phyloP scores from a whole-genome alignment of 2,329 filamentous ascomycete species.

The Epichloe coenophiala region DNA sequence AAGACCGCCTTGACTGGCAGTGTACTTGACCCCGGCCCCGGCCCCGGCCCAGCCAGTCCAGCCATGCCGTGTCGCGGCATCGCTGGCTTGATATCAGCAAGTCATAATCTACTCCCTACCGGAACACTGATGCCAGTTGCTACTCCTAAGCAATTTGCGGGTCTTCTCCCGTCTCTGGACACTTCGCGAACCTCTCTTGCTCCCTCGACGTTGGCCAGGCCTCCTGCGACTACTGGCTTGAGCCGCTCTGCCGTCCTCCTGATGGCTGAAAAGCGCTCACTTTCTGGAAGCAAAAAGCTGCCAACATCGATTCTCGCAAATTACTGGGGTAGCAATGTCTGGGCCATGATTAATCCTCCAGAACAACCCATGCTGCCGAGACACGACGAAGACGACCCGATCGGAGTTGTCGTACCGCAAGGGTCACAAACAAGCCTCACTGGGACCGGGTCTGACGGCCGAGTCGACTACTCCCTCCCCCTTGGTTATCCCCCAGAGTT shows the following conservation, averaged over 20 bases:
- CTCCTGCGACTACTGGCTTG: slow-evolving; percentile 71
- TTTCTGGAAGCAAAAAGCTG: slow-evolving; percentile 56
- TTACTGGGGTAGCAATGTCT: slow-evolving; percentile 81
- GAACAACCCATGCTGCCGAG: slow-evolving; percentile 18
- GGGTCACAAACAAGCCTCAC: slow-evolving; percentile 14
- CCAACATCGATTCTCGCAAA: slow-evolving; percentile 84
- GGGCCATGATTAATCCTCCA: slow-evolving; percentile 30
- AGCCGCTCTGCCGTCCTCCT: slow-evolving; percentile 76
- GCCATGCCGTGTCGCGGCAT: slow-evolving; percentile 49
- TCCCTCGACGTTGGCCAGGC: slow-evolving; percentile 68
- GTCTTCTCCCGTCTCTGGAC: slow-evolving; percentile 28
- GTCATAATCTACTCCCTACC: slow-evolving; percentile 59
- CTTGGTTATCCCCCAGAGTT: slow-evolving; percentile 69
- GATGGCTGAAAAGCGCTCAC: slow-evolving; percentile 59
- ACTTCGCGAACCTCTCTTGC: slow-evolving; percentile 52
- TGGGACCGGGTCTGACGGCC: slow-evolving; percentile 14
- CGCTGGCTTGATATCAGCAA: slow-evolving; percentile 73
- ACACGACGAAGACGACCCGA: slow-evolving; percentile 25
- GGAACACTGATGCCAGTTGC: slow-evolving; percentile 17
- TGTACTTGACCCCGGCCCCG: slow-evolving; percentile 19
- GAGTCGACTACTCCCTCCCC: slow-evolving; percentile 48
- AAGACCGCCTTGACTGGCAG: slow-evolving; percentile 49
- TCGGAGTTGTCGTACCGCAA: slow-evolving; percentile 26
- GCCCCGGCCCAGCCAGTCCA: slow-evolving; percentile 12
- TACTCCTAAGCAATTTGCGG: slow-evolving; percentile 15